These are phyloP conservation scores for Paramecium sexaurelia DNA, from an alignment of 73 alveolate species.

Conservation along the genomic window DNA sequence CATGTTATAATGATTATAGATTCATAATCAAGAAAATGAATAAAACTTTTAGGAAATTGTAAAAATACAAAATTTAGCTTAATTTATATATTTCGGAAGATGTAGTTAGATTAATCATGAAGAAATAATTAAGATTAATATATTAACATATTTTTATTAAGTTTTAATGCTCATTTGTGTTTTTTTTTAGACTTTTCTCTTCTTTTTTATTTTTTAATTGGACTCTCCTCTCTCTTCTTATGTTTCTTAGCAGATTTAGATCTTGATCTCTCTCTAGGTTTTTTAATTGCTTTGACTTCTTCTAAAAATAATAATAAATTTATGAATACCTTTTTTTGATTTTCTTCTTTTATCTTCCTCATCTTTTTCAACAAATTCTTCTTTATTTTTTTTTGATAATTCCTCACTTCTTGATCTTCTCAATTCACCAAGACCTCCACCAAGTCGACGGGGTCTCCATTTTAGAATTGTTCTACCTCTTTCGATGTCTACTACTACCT, in stretches of 20 bases:
- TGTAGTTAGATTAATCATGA: too few relatives aligned
- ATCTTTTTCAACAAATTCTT: not conserved
- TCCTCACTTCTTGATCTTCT: slow-evolving; percentile 43
- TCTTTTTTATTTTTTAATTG: not conserved
- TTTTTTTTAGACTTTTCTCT: slow-evolving; percentile 5
- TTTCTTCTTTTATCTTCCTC: not conserved
- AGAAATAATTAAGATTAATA: not conserved
- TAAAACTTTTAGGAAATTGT: too few relatives aligned
- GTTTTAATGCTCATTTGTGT: not conserved
- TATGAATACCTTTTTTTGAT: not conserved
- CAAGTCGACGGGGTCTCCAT: slow-evolving; percentile 90
- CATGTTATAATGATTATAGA: too few relatives aligned
- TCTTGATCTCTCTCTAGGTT: slow-evolving; percentile 4
- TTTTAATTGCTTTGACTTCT: not conserved
- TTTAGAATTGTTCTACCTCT: slow-evolving; percentile 86
- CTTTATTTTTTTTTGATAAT: not conserved
- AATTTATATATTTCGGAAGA: too few relatives aligned
- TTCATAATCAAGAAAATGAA: too few relatives aligned
- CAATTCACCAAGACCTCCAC: slow-evolving; percentile 89
- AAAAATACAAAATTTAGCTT: too few relatives aligned
- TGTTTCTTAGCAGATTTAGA: not conserved
- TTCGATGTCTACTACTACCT: slow-evolving; percentile 90
- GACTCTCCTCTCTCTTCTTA: slow-evolving; percentile 29
- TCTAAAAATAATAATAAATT: not conserved
- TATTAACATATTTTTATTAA: not conserved